Percentiles rank a stretch among this genome's conserved stretches.
Evolutionary conservation across 2,329 filamentous ascomycete species (phyloP).

Genomic region (Cytospora mali): DNA sequence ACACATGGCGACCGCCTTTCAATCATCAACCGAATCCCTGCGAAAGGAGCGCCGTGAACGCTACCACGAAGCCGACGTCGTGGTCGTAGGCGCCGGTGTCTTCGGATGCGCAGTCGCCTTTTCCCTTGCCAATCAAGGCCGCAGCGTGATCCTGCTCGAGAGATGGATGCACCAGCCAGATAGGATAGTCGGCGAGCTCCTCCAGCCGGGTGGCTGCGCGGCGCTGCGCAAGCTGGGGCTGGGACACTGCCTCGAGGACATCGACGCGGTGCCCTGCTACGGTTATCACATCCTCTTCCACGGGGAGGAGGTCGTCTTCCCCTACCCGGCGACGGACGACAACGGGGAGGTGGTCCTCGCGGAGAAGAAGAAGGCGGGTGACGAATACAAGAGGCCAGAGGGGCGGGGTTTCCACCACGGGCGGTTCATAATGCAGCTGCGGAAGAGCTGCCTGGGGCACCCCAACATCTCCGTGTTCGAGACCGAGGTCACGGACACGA

Average conservation of each 20-base stretch:
- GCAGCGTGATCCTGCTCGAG: conserved; percentile 89
- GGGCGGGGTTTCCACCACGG: conserved; percentile 93
- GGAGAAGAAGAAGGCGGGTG: conserved; percentile 33
- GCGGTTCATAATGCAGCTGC: conserved; percentile 82
- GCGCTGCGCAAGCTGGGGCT: conserved; percentile 82
- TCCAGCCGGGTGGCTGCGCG: conserved; percentile 88
- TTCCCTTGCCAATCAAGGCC: conserved; percentile 83
- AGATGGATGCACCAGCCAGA: conserved; percentile 88
- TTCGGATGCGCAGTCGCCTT: conserved; percentile 86
- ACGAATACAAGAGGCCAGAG: conserved; percentile 56
- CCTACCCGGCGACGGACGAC: conserved; percentile 70
- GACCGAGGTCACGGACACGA: conserved; percentile 77
- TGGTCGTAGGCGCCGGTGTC: conserved; percentile 89
- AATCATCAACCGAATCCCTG: conserved; percentile 41
- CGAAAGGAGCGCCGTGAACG: conserved; percentile 51
- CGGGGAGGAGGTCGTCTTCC: conserved; percentile 70
- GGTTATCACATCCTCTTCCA: conserved; percentile 90
- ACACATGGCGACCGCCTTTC: conserved; percentile 39
- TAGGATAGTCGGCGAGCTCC: conserved; percentile 90
- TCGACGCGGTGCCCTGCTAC: conserved; percentile 80
- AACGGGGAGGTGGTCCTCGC: conserved; percentile 44
- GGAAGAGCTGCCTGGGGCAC: conserved; percentile 72
- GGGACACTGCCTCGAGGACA: conserved; percentile 79
- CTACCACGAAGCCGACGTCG: conserved; percentile 74
- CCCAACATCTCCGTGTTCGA: conserved; percentile 90